phyloP scores from a whole-genome alignment of 1,284 basidiomycete species.

The Ceratorhiza oryzae-sativae region DNA sequence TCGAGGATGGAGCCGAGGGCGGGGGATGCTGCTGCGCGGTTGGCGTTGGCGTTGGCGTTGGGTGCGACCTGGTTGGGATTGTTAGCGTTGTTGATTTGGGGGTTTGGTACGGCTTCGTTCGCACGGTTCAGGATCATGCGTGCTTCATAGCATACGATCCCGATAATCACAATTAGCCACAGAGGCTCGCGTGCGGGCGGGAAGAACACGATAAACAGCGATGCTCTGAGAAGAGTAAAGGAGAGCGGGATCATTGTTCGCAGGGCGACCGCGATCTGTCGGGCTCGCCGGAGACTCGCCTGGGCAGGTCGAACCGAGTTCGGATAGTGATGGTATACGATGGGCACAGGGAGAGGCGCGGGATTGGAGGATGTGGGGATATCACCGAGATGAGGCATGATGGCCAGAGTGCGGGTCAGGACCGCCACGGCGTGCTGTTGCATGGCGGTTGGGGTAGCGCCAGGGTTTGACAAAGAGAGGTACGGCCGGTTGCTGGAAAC shows the following conservation, averaged over 20 bases:
- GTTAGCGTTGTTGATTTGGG: neutral
- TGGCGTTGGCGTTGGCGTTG: conserved; percentile 39
- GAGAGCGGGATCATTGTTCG: conserved; percentile 62
- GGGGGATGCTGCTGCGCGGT: conserved; percentile 3
- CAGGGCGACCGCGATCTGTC: conserved; percentile 41
- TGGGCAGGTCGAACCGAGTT: conserved; percentile 13
- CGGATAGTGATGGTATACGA: conserved; percentile 16
- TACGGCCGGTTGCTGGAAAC: conserved; percentile 63
- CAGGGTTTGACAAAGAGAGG: conserved; percentile 60
- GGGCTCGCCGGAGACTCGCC: conserved; percentile 29
- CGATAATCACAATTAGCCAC: conserved; percentile 68
- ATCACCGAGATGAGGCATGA: conserved; percentile 54
- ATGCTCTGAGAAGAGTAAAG: conserved; percentile 70
- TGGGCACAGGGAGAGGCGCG: conserved; percentile 58
- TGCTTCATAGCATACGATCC: conserved; percentile 76
- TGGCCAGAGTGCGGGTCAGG: conserved; percentile 72
- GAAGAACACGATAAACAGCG: conserved; percentile 78
- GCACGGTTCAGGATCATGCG: conserved; percentile 52
- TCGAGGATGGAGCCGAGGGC: conserved; percentile 55
- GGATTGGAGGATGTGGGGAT: conserved; percentile 59
- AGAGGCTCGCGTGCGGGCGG: conserved; percentile 76
- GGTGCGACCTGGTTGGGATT: conserved; percentile 20
- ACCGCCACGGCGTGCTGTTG: conserved; percentile 73
- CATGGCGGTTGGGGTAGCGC: conserved; percentile 61
- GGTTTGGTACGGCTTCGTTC: conserved; percentile 43